These are phyloP conservation scores for Mimosa pudica DNA, from an alignment of 306 rosid genomes.

Conservation along the genomic window DNA sequence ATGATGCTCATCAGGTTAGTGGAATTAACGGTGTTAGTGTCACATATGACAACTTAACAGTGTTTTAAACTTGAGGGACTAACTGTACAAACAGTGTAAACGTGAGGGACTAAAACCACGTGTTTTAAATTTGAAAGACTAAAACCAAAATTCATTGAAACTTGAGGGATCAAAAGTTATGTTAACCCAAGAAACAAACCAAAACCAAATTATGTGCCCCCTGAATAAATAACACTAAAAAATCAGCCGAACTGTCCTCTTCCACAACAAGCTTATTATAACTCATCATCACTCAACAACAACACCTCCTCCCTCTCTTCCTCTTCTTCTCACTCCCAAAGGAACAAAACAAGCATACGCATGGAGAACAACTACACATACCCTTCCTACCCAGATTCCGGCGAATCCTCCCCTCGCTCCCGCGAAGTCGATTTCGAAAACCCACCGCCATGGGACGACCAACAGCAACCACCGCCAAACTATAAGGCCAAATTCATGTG, in stretches of 20 bases:
- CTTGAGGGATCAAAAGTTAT: no score
- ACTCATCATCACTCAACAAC: background rate
- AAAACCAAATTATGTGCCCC: background rate
- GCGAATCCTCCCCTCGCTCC: conserved; percentile 86
- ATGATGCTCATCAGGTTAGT: no score
- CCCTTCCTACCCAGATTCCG: conserved; percentile 79
- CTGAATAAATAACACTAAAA: background rate
- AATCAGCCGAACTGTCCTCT: background rate
- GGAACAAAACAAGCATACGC: no score
- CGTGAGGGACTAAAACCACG: no score
- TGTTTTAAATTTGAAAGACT: no score
- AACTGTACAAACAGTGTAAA: no score
- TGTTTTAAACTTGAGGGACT: no score
- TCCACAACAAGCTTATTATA: background rate
- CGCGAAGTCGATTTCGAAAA: conserved; percentile 87
- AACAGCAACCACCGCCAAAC: conserved; percentile 44
- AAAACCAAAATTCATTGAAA: no score
- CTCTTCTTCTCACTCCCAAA: background rate
- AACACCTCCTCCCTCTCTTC: background rate
- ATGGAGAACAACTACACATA: conserved; percentile 84
- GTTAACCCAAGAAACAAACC: no score
- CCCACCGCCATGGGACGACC: conserved; percentile 87
- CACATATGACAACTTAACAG: no score
- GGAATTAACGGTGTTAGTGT: no score
- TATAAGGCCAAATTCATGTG: conserved; percentile 89